Evolutionary conservation across 2,329 filamentous ascomycete genomes (phyloP), one percentile per base, ranked within the genome.

Genomic region (Xylariaceae sp.): DNA sequence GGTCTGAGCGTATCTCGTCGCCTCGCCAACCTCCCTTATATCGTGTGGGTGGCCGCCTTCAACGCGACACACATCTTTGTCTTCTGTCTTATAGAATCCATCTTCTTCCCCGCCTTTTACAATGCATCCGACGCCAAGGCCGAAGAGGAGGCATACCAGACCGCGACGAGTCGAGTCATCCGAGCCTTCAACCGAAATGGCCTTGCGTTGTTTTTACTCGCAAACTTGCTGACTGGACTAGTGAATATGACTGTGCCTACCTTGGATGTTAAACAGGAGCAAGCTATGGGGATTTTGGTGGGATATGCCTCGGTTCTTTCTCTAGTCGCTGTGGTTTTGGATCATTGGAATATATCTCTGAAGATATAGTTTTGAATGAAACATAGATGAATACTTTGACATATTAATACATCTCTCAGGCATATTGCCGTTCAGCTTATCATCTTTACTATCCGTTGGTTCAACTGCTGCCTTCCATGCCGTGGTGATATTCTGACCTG

Each of bases 11-110:
- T 96, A 6, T 97, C 92, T 5, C 83, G 92, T 14, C 82, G 92
- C 1, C 69, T 97, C 41, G 92, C 90, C 7, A 98, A 98, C 55
- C 72, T 96, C 46, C 88, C 92, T 0, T 98, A 98, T 59, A 76
- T 97, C 30, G 70, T 95, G 31, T 97, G 90, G 88, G 83, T 94
- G 6, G 75, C 81, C n/a, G 83, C 87, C 3, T 96, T 92, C 70
- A 98, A 97, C 67, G 82, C 78, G 45, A 71, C 74, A n/a, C 88
- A 95, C 59, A 69, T 98, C 8, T 68, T 86, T 6, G 71, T 83
- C 1, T 95, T 90, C 61, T 88, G 81, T 54, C 59, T 81, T 11
- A 73, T 92, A 16, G 90, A 98, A 60, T 81, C 76, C 3, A 17
- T 85, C 3, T 81, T 89, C 61, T 94, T 95, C 61, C 85, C 87